Evolutionary conservation across 441 rosid species (phyloP), one percentile per base, ranked within the genome.

Genomic region (Erodium trifolium): DNA sequence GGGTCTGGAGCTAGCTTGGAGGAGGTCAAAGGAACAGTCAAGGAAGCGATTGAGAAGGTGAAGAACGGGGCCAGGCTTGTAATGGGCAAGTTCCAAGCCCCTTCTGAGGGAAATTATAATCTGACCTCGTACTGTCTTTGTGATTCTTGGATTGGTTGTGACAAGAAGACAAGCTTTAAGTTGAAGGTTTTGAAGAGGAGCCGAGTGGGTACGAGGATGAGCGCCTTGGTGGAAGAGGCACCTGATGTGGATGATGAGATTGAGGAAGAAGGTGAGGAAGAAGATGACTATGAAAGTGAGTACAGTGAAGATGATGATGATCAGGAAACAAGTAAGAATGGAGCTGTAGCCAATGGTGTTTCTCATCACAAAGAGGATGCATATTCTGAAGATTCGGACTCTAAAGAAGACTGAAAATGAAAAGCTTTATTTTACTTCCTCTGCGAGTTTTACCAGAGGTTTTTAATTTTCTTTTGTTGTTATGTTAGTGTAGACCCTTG

Each of bases 21-120:
- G 27, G 63, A 57, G 27, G 17, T 57, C 63, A 57, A 57, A 2
- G 63, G 16, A 57, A 23, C 63, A 6, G 63, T 57, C 11, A 17
- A 57, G 63, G 63, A 57, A 57, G 63, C 63, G 11, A 57, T 57
- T 9, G 63, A 57, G 63, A 57, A 57, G 17, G 63, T 57, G 27
- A 57, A 18, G 63, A 57, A 57, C 27, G 63, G 63, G 63, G 18
- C 63, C 5, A 57, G 63, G 63, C 63, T 57, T 1, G 63, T 57
- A 2, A 57, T 57, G 63, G 63, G 63, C 3, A 57, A 57, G 27
- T 57, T 57, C 63, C 63, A 57, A 17, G 27, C 63, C 29, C 63
- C 63, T 18, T 17, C 29, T 5, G 63, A 57, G 63, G 63, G 63
- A 2, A 57, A 57, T 18, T 17, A 57, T 18, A 57, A 57, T 18